Evolutionary conservation across 768 basidiomycete genomes (phyloP).

Genomic region (Agrocybe pediades): DNA sequence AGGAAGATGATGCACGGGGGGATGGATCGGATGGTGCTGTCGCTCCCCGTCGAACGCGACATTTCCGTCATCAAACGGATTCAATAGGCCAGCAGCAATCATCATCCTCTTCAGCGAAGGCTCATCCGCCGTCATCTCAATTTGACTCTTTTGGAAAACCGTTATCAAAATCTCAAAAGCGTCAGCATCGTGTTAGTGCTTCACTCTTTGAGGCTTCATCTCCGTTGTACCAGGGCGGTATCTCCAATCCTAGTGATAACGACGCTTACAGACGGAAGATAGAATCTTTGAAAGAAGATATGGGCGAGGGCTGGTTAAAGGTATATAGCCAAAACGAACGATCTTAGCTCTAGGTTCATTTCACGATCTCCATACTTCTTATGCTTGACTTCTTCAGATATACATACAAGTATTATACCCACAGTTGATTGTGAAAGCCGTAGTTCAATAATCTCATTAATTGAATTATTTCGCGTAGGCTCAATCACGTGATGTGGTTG

Average conservation of each 20-base stretch:
- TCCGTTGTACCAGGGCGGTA: conserved; percentile 21
- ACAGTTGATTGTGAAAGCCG: no score
- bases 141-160: no score
- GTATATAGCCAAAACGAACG: conserved; percentile 56
- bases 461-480: no score
- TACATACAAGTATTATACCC: no score
- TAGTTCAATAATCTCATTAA: no score
- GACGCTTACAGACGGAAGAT: conserved; percentile 78
- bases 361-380: no score
- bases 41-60: neutral
- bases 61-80: neutral
- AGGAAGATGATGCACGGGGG: no score
- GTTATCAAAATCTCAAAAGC: conserved; percentile 39
- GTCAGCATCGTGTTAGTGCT: conserved; percentile 57
- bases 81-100: neutral
- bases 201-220: conserved; percentile 60
- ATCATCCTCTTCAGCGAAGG: neutral
- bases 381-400: no score
- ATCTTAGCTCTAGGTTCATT: neutral
- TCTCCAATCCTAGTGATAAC: conserved; percentile 40
- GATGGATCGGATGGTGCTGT: neutral
- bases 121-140: no score
- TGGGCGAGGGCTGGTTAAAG: conserved; percentile 89
- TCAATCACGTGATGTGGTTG: no score
- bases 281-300: conserved; percentile 82